Evolutionary conservation across 1,284 basidiomycete species (phyloP), one percentile per base, ranked within the genome.

Genomic region (Ustilago esculenta): DNA sequence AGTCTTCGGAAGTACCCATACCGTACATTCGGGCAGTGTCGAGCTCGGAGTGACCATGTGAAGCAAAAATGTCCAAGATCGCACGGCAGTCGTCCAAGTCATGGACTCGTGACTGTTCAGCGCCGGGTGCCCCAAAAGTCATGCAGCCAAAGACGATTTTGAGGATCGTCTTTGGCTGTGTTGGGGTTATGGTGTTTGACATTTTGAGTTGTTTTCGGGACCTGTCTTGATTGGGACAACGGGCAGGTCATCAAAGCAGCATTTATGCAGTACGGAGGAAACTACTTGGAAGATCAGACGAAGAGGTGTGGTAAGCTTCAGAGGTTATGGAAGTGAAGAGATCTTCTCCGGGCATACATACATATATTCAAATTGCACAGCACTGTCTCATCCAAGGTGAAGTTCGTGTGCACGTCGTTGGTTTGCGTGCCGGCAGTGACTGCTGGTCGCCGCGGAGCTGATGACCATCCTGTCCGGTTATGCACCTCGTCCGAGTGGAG

Each of bases 151-250:
- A 67, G 32, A 67, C 66, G 52, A 75, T 48, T 35, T 69, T 69
- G 51, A 75, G 20, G 30, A 36, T 41, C 18, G 71, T 61, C 47
- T 53, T 85, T 0, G 92, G 94, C 3, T 92, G 91, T 23, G 93
- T 3, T 17, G 33, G 4, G 29, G 27, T 17, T 12, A 44, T 32
- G n/a, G 33, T 45, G 27, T 46, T 39, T 3, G 59, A 42, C 52
- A 55, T 55, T 32, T 34, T 35, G 21, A 21, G 0, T 14, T 12
- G n/a, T n/a, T n/a, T n/a, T n/a, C n/a, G n/a, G n/a, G n/a, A n/a
- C n/a, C n/a, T n/a, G n/a, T n/a, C n/a, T n/a, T n/a, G n/a, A n/a
- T n/a, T n/a, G n/a, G n/a, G n/a, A n/a, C n/a, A n/a, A n/a, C n/a
- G n/a, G n/a, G n/a, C n/a, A n/a, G n/a, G n/a, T n/a, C n/a, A n/a